These are phyloP conservation scores for Clavispora santaluciae DNA, from an alignment of 805 yeast species.

Conservation along the genomic window DNA sequence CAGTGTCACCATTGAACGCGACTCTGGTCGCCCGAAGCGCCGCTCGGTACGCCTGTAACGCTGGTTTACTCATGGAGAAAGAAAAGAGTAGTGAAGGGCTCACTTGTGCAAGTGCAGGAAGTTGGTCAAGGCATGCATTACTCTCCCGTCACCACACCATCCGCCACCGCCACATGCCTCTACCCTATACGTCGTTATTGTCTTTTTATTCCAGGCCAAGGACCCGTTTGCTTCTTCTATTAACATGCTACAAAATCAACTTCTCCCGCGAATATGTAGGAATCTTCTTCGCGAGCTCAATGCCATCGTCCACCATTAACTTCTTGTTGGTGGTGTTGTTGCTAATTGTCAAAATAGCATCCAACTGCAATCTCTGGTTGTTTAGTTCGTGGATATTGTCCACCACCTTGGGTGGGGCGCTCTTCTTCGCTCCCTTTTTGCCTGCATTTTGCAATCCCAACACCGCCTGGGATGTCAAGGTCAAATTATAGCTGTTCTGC, in stretches of 20 bases:
- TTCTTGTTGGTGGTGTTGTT: constrained; percentile 23
- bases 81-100: not conserved
- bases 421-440: constrained; percentile 24
- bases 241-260: constrained; percentile 28
- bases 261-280: constrained; percentile 54
- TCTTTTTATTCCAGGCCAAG: no score
- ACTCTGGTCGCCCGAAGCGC: constrained; percentile 62
- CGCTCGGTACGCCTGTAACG: constrained; percentile 52
- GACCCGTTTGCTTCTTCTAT: no score
- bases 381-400: constrained; percentile 26
- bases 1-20: constrained; percentile 51
- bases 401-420: constrained; percentile 12
- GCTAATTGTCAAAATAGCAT: constrained; percentile 29
- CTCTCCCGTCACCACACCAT: no score
- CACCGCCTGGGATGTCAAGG: constrained; percentile 44
- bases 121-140: no score
- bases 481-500: constrained; percentile 40
- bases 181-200: no score
- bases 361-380: constrained; percentile 27
- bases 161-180: no score
- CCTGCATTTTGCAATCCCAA: constrained; percentile 18
- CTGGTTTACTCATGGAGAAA: constrained; percentile 7
- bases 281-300: constrained; percentile 36
- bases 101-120: not conserved
- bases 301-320: constrained; percentile 23